Evolutionary conservation across 2,329 filamentous ascomycete species (phyloP).

Genomic region (Colletotrichum sojae): DNA sequence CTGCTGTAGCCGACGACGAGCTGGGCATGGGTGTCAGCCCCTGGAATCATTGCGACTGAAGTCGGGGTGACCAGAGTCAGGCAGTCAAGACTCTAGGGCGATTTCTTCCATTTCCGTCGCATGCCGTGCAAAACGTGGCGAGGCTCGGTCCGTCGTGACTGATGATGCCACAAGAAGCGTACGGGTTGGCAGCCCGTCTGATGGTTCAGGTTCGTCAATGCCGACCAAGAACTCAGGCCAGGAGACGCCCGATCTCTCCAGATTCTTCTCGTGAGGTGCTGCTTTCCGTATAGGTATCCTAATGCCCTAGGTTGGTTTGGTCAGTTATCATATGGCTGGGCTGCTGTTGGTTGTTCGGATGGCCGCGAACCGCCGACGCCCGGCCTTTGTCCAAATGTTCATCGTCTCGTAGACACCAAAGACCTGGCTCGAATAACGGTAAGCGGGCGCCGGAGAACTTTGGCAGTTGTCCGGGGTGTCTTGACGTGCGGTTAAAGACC

Average conservation of each 20-base stretch:
- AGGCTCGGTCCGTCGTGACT: neutral
- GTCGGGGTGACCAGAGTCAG: neutral
- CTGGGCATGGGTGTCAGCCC: neutral
- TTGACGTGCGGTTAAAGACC: neutral
- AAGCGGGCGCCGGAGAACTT: neutral
- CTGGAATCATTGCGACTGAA: neutral
- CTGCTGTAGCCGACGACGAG: neutral
- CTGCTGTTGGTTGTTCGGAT: neutral
- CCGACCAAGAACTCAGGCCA: neutral
- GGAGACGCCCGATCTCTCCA: neutral
- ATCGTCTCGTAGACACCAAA: neutral
- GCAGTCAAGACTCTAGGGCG: too few relatives aligned
- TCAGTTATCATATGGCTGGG: neutral
- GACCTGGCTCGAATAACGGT: neutral
- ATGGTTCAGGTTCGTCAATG: constrained; percentile 20
- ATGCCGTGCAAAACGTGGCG: neutral
- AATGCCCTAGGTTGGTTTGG: neutral
- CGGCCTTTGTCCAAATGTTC: neutral
- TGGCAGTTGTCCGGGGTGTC: neutral
- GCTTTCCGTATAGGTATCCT: neutral
- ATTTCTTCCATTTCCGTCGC: neutral
- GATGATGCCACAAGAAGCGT: neutral
- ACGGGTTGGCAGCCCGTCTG: neutral
- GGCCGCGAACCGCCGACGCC: neutral
- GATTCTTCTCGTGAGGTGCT: neutral